Evolutionary conservation across 192 early-diverging fungal species (phyloP).

Genomic region (Backusella tuberculispora): DNA sequence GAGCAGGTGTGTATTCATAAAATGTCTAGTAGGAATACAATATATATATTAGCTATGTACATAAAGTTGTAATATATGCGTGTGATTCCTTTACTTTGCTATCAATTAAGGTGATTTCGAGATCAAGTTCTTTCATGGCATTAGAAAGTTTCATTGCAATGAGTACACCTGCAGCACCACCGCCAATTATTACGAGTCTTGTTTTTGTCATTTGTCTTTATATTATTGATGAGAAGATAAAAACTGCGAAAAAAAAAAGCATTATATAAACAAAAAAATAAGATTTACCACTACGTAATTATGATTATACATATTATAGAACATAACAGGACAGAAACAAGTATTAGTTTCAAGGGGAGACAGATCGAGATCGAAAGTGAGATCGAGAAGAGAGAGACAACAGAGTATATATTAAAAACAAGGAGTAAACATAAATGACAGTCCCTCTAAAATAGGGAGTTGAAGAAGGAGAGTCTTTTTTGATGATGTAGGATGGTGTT

Average conservation of each 20-base stretch:
- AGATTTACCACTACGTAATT: background rate
- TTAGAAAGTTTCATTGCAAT: conserved; percentile 1
- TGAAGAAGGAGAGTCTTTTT: background rate
- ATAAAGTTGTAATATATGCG: too few species aligned
- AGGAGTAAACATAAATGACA: background rate
- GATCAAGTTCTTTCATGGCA: background rate
- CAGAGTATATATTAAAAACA: conserved; percentile 3
- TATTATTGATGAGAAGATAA: background rate
- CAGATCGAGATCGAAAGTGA: background rate
- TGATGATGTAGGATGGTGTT: background rate
- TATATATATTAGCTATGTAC: too few species aligned
- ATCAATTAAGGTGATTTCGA: conserved; percentile 23
- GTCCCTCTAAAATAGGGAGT: background rate
- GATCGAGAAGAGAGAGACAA: background rate
- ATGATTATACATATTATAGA: background rate
- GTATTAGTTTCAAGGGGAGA: background rate
- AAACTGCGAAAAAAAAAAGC: background rate
- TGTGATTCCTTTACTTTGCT: conserved; percentile 11
- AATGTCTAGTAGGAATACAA: conserved; percentile 7
- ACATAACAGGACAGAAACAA: background rate
- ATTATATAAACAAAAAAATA: background rate
- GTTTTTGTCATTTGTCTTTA: background rate
- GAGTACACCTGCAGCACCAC: conserved; percentile 26
- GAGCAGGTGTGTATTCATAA: conserved; percentile 27
- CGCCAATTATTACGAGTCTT: conserved; percentile 22